Percentiles rank a stretch among this genome's conserved stretches.
phyloP scores from a whole-genome alignment of 768 basidiomycete genomes.

The Calvatia gigantea region DNA sequence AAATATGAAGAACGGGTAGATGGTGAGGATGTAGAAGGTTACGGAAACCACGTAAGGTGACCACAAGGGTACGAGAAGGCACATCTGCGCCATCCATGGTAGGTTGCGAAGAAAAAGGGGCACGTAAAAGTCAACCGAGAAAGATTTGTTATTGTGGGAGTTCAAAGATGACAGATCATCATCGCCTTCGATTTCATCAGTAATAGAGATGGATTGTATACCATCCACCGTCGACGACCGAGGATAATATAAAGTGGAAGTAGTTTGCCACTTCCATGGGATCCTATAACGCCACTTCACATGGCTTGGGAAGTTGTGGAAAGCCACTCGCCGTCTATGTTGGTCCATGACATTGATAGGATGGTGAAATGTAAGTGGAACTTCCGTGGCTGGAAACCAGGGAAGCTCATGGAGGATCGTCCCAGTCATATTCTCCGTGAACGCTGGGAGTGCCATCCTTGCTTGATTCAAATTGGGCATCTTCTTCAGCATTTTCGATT shows the following conservation, averaged over 20 bases:
- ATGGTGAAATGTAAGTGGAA: neutral
- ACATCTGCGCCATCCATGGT: constrained; percentile 3
- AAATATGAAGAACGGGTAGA: constrained; percentile 2
- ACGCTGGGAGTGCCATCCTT: no score
- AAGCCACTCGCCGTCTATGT: neutral
- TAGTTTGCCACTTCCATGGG: neutral
- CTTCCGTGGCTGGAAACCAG: neutral
- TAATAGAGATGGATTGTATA: neutral
- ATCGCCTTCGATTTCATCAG: neutral
- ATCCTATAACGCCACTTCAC: neutral
- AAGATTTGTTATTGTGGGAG: neutral
- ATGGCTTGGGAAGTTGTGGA: neutral
- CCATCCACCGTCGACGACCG: constrained; percentile 3
- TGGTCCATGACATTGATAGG: neutral
- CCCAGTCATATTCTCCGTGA: neutral
- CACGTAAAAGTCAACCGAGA: constrained; percentile 1
- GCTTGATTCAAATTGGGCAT: neutral
- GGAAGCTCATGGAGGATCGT: neutral
- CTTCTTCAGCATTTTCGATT: neutral
- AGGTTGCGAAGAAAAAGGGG: neutral
- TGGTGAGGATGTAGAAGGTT: neutral
- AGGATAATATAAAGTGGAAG: neutral
- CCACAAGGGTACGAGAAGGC: constrained; percentile 1
- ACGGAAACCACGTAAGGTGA: neutral
- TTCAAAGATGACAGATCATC: neutral